Evolutionary conservation across 768 basidiomycete genomes (phyloP), one percentile per base, ranked within the genome.

Genomic region (Russula sp.): DNA sequence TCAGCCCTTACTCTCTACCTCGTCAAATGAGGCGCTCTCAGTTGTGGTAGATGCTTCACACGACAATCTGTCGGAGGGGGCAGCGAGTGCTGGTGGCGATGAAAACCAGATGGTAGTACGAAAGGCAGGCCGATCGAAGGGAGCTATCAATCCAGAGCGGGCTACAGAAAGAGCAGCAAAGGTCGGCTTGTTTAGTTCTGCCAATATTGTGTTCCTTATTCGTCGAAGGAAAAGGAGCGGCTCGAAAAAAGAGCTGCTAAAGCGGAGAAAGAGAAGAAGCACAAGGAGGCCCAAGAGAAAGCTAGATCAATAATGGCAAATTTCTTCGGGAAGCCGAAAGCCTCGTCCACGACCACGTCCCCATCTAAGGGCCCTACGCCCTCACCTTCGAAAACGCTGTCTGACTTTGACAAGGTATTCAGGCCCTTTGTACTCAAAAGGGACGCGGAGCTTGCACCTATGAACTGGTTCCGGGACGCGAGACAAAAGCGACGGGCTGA

Each of bases 341-440:
- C 72, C n/a, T 65, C 66, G 5, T 58, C 67, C 3, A 53, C 49
- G 13, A 45, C 64, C 40, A 65, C 69, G 20, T 64, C 74, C 39
- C 64, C 73, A 16, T 70, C 71, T 53, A 69, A 62, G 44, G 59
- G 66, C 57, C 64, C 72, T 14, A 68, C 71, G 1, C 68, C 70
- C 40, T 70, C 74, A 9, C 62, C 83, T 51, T 78, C 77, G 6
- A 71, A 70, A 35, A 66, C 44, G 27, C 31, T 78, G 34, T 82
- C 82, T 16, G 88, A 94, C 51, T 96, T 91, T 68, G 81, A 87
- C 58, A 82, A 77, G 68, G 78, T 79, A 1, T 97, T 97, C 77
- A 86, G 83, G 68, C 86, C 91, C 1, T 96, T 93, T 71, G 78
- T 83, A 5, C 68, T 89, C 63, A 91, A 89, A 77, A 92, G 88